Base-by-base conservation (phyloP, 805 yeast genomes). In the Naumovozyma baii region DNA sequence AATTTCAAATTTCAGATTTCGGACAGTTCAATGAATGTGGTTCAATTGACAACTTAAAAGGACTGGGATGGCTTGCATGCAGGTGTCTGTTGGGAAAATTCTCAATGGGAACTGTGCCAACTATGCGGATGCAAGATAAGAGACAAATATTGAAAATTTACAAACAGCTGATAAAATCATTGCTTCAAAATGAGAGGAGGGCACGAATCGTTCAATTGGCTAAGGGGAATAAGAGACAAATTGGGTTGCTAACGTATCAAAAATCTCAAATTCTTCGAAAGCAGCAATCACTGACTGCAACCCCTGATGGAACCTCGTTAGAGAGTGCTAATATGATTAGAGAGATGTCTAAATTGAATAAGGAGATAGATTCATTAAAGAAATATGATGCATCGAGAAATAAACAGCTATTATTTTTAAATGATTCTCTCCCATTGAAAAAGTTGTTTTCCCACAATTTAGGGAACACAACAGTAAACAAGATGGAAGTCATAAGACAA, bases 241-340 rank as follows among this genome's bases (percentile, higher is more conserved):
- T 56, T 20, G 47, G 57, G 9, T 25, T 55, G 37, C 33, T 54
- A 22, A 52, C 52, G 8, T 56, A 55, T 38, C 38, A 46, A 14
- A 48, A 50, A 26, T 41, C 55, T 36, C 49, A 48, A 33, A 22
- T 50, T 4, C 42, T 48, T 3, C 43, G 53, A 33, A 44, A 45
- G 25, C 52, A 42, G 28, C 36, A 36, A 10, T 7, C 26, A 10
- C 10, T 22, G 26, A 22, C 7, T 22, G 26, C 7, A 22, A 10
- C 9, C n/a, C n/a, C n/a, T n/a, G n/a, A n/a, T n/a, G n/a, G n/a
- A n/a, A n/a, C n/a, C n/a, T n/a, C n/a, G n/a, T n/a, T n/a, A n/a
- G n/a, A n/a, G n/a, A n/a, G n/a, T n/a, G n/a, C n/a, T n/a, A n/a
- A n/a, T n/a, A 7, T 22, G 7, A 22, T 22, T 22, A 7, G 12